phyloP scores from a whole-genome alignment of 495 filamentous ascomycete species.

The Choiromyces venosus region DNA sequence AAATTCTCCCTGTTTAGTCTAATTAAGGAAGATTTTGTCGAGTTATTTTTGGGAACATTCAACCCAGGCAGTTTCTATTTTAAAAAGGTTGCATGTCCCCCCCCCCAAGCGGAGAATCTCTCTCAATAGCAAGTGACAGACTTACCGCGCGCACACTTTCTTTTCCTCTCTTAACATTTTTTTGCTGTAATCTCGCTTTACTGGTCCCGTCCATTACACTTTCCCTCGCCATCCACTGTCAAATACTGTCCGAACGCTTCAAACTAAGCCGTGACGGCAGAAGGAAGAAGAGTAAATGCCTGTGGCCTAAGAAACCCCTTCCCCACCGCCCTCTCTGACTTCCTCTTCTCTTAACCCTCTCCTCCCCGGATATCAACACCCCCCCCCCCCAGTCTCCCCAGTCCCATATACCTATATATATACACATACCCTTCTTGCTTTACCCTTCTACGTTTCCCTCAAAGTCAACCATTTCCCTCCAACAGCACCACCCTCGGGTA shows the following conservation, averaged over 20 bases:
- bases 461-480: not conserved
- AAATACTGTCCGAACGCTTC: conserved; percentile 1
- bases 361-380: not conserved
- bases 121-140: conserved; percentile 1
- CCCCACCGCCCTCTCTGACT: not conserved
- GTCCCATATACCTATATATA: not conserved
- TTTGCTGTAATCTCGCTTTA: not conserved
- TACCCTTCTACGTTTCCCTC: not conserved
- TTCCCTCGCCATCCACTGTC: not conserved
- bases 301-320: not conserved
- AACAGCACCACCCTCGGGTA: not conserved
- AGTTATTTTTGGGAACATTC: conserved; percentile 37
- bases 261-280: not conserved
- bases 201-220: not conserved
- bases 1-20: conserved; percentile 36
- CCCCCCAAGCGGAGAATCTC: conserved; percentile 1
- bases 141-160: not conserved
- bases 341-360: not conserved
- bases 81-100: conserved; percentile 40
- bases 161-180: not conserved
- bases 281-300: not conserved
- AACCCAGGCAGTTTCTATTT: conserved; percentile 32
- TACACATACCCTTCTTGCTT: not conserved
- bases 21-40: conserved; percentile 37
- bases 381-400: not conserved